Evolutionary conservation across 208 protist species (phyloP), one percentile per base, ranked within the genome.

Genomic region (Trypanosoma mega): DNA sequence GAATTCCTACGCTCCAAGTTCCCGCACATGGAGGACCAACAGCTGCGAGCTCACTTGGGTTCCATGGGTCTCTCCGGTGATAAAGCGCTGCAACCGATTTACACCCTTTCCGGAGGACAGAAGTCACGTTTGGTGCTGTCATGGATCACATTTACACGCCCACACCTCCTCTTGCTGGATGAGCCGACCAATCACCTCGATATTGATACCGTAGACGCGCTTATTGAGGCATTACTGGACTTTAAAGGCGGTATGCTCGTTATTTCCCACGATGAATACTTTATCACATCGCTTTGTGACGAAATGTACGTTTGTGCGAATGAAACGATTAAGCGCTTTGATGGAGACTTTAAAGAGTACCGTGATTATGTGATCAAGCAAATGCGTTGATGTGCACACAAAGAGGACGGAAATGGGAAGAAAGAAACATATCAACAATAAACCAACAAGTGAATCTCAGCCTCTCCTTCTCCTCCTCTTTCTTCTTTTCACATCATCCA

Each of bases 111-210:
- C 52, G 96, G 96, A 36, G 96, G 97, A 20, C 95, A 99, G 78
- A 97, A 97, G 68, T 92, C 92, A 34, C 85, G 97, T 23, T 76
- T 98, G 11, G 86, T 87, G 31, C 82, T 98, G n/a, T 87, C 97
- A 7, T 85, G 80, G 70, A 94, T 99, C 45, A 97, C 94, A 1
- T 97, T 94, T 47, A 78, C 72, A 24, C 82, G 85, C 23, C 97
- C 98, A 16, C 89, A 98, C 68, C 64, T 99, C 41, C 77, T 99
- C 33, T 49, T 99, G 21, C 80, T 99, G 24, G 97, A 99, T 82
- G 97, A 99, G 85, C 95, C 94, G 20, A 98, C 93, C 1, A 98
- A 98, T 73, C 96, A 98, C 67, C 63, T 98, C 20, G 94, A 97
- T 55, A 96, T 97, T 71, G 94, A 97, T 68, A 95, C 94, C 16